Evolutionary conservation across 805 yeast genomes (phyloP), one percentile per base, ranked within the genome.

Genomic region (Yarrowia keelungensis): DNA sequence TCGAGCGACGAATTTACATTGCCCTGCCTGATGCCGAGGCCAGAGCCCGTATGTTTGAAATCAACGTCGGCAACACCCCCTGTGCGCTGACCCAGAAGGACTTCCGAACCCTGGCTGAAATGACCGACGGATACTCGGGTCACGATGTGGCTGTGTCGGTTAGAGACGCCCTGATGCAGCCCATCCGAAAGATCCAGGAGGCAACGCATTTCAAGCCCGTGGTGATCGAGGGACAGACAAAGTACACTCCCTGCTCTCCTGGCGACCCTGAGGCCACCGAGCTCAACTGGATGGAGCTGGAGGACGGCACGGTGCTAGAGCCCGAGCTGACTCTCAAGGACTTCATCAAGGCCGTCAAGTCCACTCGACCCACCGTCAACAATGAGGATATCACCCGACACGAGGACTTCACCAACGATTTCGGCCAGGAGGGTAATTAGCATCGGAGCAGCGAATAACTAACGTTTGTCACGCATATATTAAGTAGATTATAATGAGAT

Each of bases 121-220:
- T 95, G 92, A 94, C 98, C 0, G 97, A 92, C 7, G 99, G 99
- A 10, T 94, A 95, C 78, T 92, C 97, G 1, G 99, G 99, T 67
- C 97, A 94, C 76, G 99, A 95, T 84, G 86, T 95, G 50, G 94
- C 98, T 0, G 97, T 95, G 42, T 97, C 92, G 11, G 99, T 95
- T 3, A 87, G 97, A 74, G 99, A 95, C 78, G 98, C 98, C 0
- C 82, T 95, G 73, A 95, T 95, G 99, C 96, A 94, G 78, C 99
- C 99, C 1, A 92, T 95, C 70, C 85, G 99, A 74, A 92, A 92
- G 76, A 92, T 95, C 71, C 98, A 94, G 79, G 89, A 86, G 75
- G 98, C 99, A 0, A 95, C 99, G 0, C 99, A 95, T 81, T 95
- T 95, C 82, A 90, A 89, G 76, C 81, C 83, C 8, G 72, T 69